Base-by-base conservation (phyloP, 228 moss, liverwort and hornwort species). In the Sphagnum magellanicum region DNA sequence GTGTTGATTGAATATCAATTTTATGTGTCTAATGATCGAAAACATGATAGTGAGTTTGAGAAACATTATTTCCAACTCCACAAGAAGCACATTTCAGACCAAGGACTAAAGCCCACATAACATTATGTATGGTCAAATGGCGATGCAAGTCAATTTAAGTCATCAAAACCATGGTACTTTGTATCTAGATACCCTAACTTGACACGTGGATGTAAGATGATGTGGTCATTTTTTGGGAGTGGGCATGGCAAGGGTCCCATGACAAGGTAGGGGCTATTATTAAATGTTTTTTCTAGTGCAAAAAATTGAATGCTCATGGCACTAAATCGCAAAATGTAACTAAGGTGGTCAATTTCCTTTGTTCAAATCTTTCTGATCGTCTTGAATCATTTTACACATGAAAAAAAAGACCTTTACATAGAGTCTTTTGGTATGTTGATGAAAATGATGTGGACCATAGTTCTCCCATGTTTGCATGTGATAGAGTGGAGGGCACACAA, bases 111-210 rank as follows among this genome's bases (percentile, higher is more conserved):
- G 8, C 13, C 49, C 15, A 49, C 0, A 0, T 11, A 4, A 11
- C 74, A 75, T 53, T 66, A 17, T 59, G 51, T 75, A 1, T 75
- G 75, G 70, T 60, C 11, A 0, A 47, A 71, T 66, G 75, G 70
- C 0, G 47, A 47, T 51, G 64, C 70, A 7, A 1, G 59, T 0
- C 65, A 70, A 47, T 68, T 68, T 58, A 68, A 68, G 47, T 53
- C 53, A 15, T 46, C 7, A 8, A 68, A 68, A n/a, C 68, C 55
- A 6, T 68, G 68, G 68, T 67, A 52, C 15, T 68, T 68, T 68
- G 67, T 67, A 51, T 14, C 17, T 5, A n/a, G n/a, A 10, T 67
- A 52, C 12, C 50, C 67, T 7, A 67, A 12, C 52, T 4, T 50
- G 6, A 50, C 16, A 52, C 2, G 51, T 4, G 67, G 67, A 5